Conservation (phyloP, 2,329 filamentous ascomycete genomes). For the Penicillium polonicum region DNA sequence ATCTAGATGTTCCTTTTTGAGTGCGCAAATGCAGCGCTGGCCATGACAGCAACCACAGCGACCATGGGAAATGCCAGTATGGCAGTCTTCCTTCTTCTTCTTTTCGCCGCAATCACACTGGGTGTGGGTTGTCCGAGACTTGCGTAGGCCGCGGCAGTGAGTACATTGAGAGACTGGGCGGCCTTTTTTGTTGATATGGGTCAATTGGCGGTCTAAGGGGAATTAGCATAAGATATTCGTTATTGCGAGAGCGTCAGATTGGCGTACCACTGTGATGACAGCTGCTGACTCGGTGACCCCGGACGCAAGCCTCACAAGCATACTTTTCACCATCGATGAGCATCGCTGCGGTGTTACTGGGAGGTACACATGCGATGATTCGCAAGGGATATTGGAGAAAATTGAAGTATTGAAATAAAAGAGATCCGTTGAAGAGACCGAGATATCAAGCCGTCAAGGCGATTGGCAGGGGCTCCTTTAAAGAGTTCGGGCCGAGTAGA, state of each 20-base stretch:
- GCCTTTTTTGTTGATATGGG: constrained; percentile 96
- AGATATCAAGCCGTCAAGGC: constrained; percentile 35
- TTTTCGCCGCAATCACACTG: constrained; percentile 98
- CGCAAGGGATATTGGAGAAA: constrained; percentile 27
- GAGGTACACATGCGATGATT: constrained; percentile 42
- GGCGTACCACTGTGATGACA: constrained; percentile 90
- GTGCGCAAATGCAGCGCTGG: constrained; percentile 59
- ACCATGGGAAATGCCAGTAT: constrained; percentile 38
- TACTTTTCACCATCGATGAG: constrained; percentile 94
- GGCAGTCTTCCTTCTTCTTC: constrained; percentile 58
- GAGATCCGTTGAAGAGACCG: constrained; percentile 9
- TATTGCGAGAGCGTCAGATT: constrained; percentile 12
- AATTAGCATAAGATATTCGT: constrained; percentile 12
- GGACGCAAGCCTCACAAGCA: constrained; percentile 96
- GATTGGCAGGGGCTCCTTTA: constrained; percentile 22
- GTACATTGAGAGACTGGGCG: constrained; percentile 96
- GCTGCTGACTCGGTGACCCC: constrained; percentile 97
- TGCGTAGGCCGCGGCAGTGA: constrained; percentile 93
- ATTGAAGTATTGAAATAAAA: constrained; percentile 18
- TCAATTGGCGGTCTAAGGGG: constrained; percentile 75
- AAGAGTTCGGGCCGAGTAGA: constrained; percentile 26
- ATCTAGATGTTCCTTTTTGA: constrained; percentile 58
- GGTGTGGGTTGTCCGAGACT: constrained; percentile 89
- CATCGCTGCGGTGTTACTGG: constrained; percentile 54
- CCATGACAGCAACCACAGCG: constrained; percentile 56